phyloP scores from a whole-genome alignment of 2,329 filamentous ascomycete genomes.

The Aschersonia sp. region DNA sequence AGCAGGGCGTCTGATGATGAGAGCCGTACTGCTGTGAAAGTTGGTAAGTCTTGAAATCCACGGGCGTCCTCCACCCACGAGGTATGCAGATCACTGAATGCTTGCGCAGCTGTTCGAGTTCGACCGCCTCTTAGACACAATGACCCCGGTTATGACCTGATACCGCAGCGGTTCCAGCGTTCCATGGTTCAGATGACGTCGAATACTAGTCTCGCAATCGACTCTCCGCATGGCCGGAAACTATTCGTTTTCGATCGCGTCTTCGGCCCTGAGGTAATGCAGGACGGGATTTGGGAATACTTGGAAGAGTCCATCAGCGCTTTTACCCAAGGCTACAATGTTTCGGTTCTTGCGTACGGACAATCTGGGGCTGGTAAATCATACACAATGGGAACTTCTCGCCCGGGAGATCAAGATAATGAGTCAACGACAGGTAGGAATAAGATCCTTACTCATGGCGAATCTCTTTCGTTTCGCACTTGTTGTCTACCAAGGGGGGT shows the following conservation, averaged over 20 bases:
- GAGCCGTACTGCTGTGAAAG: constrained; percentile 82
- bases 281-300: constrained; percentile 91
- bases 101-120: constrained; percentile 64
- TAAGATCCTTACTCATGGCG: neutral
- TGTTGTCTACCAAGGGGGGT: neutral
- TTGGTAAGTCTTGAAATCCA: constrained; percentile 47
- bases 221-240: constrained; percentile 83
- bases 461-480: neutral
- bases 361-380: constrained; percentile 97
- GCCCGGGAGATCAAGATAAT: constrained; percentile 61
- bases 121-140: constrained; percentile 69
- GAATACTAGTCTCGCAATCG: constrained; percentile 72
- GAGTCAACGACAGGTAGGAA: constrained; percentile 56
- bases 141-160: constrained; percentile 88
- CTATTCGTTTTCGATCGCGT: constrained; percentile 95
- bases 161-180: constrained; percentile 87
- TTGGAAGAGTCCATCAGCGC: constrained; percentile 77
- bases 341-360: constrained; percentile 90
- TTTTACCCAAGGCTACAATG: constrained; percentile 95
- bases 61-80: neutral
- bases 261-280: constrained; percentile 67
- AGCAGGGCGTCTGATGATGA: constrained; percentile 86
- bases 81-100: neutral
- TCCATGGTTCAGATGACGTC: constrained; percentile 85
- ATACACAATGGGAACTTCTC: constrained; percentile 96